A percentile compares a stretch with the other conserved stretches of the same genome.
These are phyloP conservation scores for Stentor roeselii DNA, from an alignment of 73 alveolate species.

Conservation along the genomic window DNA sequence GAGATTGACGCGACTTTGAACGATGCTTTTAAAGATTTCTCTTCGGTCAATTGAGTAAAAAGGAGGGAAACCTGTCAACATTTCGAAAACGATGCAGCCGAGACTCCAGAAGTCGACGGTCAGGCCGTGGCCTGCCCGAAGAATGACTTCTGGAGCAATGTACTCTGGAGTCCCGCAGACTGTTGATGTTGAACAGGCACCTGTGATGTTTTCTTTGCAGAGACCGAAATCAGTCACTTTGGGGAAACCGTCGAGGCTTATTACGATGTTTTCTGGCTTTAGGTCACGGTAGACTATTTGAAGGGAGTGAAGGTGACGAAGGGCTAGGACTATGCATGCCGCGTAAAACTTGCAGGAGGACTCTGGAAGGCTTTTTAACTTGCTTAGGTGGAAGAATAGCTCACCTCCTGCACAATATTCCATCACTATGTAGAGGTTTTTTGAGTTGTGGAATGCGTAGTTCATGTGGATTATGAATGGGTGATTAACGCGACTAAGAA, in stretches of 20 bases:
- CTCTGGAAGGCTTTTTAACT: constrained; percentile 61
- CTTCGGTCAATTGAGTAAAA: constrained; percentile 41
- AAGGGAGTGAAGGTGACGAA: constrained; percentile 56
- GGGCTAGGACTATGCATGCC: constrained; percentile 57
- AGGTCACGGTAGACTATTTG: constrained; percentile 72
- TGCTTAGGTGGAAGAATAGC: constrained; percentile 57
- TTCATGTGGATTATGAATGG: constrained; percentile 91
- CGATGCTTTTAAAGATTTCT: constrained; percentile 54
- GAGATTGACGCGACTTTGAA: constrained; percentile 68
- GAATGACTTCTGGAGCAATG: constrained; percentile 54
- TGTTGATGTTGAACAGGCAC: too few relatives aligned
- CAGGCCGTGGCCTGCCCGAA: constrained; percentile 58
- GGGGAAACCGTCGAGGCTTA: too few relatives aligned
- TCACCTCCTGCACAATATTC: constrained; percentile 79
- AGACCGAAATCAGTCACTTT: too few relatives aligned
- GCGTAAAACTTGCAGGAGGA: constrained; percentile 68
- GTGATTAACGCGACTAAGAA: constrained; percentile 74
- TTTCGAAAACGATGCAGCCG: constrained; percentile 72
- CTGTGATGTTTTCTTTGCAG: too few relatives aligned
- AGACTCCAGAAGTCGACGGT: constrained; percentile 77
- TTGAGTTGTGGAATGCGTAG: constrained; percentile 79
- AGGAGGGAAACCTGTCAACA: constrained; percentile 72
- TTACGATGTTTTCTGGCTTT: too few relatives aligned
- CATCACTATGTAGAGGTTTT: constrained; percentile 40
- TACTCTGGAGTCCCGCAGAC: too few relatives aligned